Evolutionary conservation across 2,329 filamentous ascomycete genomes (phyloP), one percentile per base, ranked within the genome.

Genomic region (Colletotrichum plurivorum): DNA sequence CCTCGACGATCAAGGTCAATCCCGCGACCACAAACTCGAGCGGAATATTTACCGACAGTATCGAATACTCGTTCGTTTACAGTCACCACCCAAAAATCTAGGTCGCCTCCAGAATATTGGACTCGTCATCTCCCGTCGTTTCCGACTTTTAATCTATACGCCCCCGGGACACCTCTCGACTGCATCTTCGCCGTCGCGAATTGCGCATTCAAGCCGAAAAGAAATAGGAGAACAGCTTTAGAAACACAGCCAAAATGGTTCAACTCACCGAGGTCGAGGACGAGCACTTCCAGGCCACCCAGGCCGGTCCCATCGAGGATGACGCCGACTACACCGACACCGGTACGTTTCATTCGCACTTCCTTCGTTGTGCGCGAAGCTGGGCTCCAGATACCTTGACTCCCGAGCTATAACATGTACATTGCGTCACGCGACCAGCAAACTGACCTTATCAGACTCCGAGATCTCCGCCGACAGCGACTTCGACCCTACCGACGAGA

Each of bases 221-320:
- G 27, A 12, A 46, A 51, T 49, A 52, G 52, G 22, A 41, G 22
- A 62, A 39, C 46, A 45, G 62, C 62, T 59, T 27, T 18, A 36
- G 7, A 58, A 48, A 27, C 12, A 48, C 66, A 53, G 73, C 67
- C 83, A 91, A 82, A 76, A 98, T 98, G 95, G 95, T 98, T 82
- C 94, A 95, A 84, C 93, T 98, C 79, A 93, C 94, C 80, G 95
- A 98, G 87, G 95, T 98, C 78, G 92, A 97, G 80, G 95, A 98
- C 81, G 95, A 98, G 88, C 93, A 97, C 84, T 97, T 98, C 87
- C 87, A 92, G 84, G 85, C 89, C 81, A 84, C 87, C 74, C 91
- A 92, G 77, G 84, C 90, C 71, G 86, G 89, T 67, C 89, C 91
- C 69, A 91, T 94, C 74, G 92, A 96, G 75, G 93, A 95, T 64